Evolutionary conservation across 805 yeast species (phyloP), one percentile per base, ranked within the genome.

Genomic region (Pichia thaimueangensis): DNA sequence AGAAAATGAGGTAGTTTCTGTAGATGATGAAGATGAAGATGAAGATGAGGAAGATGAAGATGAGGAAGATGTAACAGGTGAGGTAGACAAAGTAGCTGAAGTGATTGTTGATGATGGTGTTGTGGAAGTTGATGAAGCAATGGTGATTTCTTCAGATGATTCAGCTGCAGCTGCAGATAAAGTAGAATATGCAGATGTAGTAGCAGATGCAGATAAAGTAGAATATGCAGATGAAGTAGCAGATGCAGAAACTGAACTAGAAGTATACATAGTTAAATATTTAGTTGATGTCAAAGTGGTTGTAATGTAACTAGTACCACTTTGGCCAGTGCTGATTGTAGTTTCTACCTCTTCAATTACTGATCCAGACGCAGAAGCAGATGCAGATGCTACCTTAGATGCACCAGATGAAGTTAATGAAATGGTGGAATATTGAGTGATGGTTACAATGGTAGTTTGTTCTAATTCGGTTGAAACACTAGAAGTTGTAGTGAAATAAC

Each of bases 401-500:
- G 29, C 10, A 25, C 12, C 13, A 25, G 29, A 8, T 12, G 34
- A 13, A 24, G 36, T 39, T 16, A n/a, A 29, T 15, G 45, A 39
- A 8, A 55, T 35, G 22, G 57, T 47, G 30, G 39, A 20, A 33
- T 40, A 50, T 35, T 43, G 45, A 13, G 47, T 45, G 24, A 32
- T 15, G 7, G 52, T 41, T 12, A 40, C 32, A n/a, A 41, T 35
- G 10, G 47, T 24, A 10, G 49, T 39, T 19, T 34, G 45, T 8
- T 39, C 48, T n/a, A 45, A 17, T 8, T 56, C 56, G 1, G 64
- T 60, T 29, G 54, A 57, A 35, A 56, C 23, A 19, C 47, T 50
- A 1, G 66, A 54, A 20, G 64, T 47, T 12, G 66, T 57, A 30
- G 65, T 56, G 19, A 56, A 32, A 21, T 53, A 55, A 10, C 62